phyloP scores from a whole-genome alignment of 331 rosid species.

The Pyracantha coccinea region DNA sequence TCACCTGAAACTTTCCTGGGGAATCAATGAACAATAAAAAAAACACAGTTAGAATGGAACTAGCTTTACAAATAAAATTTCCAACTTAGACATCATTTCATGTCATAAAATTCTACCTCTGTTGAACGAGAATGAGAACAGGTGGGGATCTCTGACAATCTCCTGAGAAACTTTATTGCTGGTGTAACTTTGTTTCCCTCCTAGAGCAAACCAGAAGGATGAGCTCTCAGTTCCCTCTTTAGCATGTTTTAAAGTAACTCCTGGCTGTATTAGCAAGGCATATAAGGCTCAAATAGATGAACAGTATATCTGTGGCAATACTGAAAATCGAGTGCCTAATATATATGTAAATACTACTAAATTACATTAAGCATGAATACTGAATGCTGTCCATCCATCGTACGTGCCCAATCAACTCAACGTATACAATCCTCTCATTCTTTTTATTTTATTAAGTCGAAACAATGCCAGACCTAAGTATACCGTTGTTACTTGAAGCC shows the following conservation, averaged over 20 bases:
- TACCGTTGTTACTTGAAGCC: neutral
- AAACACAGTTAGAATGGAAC: slow-evolving; percentile 31
- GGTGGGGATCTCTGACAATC: slow-evolving; percentile 72
- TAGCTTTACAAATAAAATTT: slow-evolving; percentile 11
- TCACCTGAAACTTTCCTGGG: slow-evolving; percentile 91
- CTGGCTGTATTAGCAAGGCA: slow-evolving; percentile 57
- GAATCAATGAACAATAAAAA: slow-evolving; percentile 23
- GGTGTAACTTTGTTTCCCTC: slow-evolving; percentile 77
- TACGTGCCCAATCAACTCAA: neutral
- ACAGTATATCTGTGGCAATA: neutral
- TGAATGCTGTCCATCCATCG: neutral
- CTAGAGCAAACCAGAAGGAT: slow-evolving; percentile 82
- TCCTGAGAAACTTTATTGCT: slow-evolving; percentile 60
- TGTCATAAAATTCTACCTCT: slow-evolving; percentile 44
- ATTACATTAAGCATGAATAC: neutral
- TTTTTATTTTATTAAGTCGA: neutral
- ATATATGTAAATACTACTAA: neutral
- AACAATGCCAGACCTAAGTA: neutral
- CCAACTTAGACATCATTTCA: slow-evolving; percentile 18
- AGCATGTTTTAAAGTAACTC: slow-evolving; percentile 67
- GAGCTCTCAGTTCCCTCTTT: slow-evolving; percentile 99
- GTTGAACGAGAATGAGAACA: slow-evolving; percentile 57
- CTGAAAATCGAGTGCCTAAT: neutral
- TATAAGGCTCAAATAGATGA: slow-evolving; percentile 17
- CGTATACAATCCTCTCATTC: neutral